Conservation (phyloP, 495 filamentous ascomycete species). For the Lepidopterella palustris region DNA sequence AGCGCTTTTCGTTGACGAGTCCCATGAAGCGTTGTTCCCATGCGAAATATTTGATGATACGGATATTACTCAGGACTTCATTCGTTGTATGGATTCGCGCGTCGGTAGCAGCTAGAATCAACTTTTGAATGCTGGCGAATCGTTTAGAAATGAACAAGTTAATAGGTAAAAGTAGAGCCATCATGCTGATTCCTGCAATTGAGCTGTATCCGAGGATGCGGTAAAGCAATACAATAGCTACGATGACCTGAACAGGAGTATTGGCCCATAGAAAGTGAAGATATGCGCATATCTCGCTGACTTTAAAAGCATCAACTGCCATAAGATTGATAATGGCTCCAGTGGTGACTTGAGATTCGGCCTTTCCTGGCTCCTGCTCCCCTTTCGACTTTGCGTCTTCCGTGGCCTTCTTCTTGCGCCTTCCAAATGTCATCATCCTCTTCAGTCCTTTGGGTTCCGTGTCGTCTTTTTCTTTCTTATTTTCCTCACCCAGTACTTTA, state of each 20-base stretch:
- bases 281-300: conserved; percentile 87
- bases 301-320: conserved; percentile 98
- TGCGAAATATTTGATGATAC: conserved; percentile 99
- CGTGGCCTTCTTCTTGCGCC: conserved; percentile 53
- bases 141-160: conserved; percentile 80
- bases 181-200: conserved; percentile 87
- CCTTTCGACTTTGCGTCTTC: conserved; percentile 35
- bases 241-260: conserved; percentile 73
- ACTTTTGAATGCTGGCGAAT: conserved; percentile 78
- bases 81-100: conserved; percentile 95
- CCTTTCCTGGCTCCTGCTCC: conserved; percentile 38
- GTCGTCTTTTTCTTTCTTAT: conserved; percentile 37
- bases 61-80: conserved; percentile 93
- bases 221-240: conserved; percentile 74
- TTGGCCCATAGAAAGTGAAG: conserved; percentile 83
- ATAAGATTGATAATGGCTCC: conserved; percentile 98
- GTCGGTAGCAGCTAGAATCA: conserved; percentile 90
- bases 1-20: conserved; percentile 81
- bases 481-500: conserved; percentile 52
- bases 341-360: conserved; percentile 73
- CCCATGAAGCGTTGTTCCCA: conserved; percentile 92
- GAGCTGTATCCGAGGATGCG: conserved; percentile 86
- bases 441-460: conserved; percentile 45
- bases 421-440: conserved; percentile 47
- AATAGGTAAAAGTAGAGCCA: conserved; percentile 80